phyloP scores from a whole-genome alignment of 257 asterid genomes.

The Nicotiana sylvestris region DNA sequence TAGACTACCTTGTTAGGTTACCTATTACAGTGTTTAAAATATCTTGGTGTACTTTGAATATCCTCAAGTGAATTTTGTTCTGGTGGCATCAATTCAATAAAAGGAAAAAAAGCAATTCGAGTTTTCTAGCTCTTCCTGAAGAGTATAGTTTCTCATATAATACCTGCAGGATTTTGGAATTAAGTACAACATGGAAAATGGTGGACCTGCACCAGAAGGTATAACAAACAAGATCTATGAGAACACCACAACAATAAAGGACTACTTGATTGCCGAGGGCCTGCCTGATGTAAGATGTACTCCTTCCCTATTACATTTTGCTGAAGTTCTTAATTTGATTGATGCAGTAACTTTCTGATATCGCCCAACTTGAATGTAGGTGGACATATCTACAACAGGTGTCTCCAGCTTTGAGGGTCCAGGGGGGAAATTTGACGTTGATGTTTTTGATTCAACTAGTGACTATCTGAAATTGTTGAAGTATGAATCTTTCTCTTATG shows the following conservation, averaged over 20 bases:
- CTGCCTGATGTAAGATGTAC: slow-evolving; percentile 73
- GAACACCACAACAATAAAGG: slow-evolving; percentile 86
- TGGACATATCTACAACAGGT: slow-evolving; percentile 67
- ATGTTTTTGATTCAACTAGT: slow-evolving; percentile 85
- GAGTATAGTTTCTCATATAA: not conserved
- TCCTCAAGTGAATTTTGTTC: too few relatives aligned
- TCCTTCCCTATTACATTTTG: not conserved
- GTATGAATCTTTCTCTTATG: slow-evolving; percentile 39
- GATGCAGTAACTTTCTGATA: not conserved
- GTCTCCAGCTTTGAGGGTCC: slow-evolving; percentile 76
- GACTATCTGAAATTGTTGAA: slow-evolving; percentile 95
- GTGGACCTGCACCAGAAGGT: slow-evolving; percentile 99
- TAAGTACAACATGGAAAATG: slow-evolving; percentile 99
- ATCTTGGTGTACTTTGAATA: not conserved
- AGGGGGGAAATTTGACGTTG: slow-evolving; percentile 83
- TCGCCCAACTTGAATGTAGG: slow-evolving; percentile 38
- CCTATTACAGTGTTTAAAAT: not conserved
- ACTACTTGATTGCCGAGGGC: slow-evolving; percentile 86
- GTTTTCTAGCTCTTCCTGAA: not conserved
- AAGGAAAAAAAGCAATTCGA: too few relatives aligned
- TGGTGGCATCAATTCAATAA: too few relatives aligned
- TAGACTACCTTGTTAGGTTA: not conserved
- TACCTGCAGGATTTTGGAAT: slow-evolving; percentile 84
- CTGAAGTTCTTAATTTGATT: not conserved
- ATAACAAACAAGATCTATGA: slow-evolving; percentile 79